A percentile compares a stretch with the other conserved stretches of the same genome.
These are phyloP conservation scores for Geotrichum aggregatum DNA, from an alignment of 1,139 yeast genomes.

Conservation along the genomic window DNA sequence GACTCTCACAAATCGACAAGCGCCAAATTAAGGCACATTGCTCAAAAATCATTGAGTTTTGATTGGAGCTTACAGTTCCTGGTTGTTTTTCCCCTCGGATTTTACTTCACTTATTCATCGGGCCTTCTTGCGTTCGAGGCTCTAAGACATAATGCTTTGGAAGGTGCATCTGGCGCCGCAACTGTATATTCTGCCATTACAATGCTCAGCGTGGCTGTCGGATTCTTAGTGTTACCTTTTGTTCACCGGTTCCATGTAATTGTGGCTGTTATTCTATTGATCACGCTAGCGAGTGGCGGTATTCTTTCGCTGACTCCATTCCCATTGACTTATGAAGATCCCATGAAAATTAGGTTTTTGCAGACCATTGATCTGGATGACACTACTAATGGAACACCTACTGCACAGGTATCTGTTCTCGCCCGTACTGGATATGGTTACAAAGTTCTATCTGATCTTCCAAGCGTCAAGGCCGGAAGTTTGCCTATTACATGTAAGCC, in stretches of 20 bases:
- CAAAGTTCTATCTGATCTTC: constrained; percentile 52
- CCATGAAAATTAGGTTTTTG: constrained; percentile 65
- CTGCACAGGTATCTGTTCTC: constrained; percentile 45
- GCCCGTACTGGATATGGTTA: constrained; percentile 51
- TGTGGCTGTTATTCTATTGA: constrained; percentile 44
- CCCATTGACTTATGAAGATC: constrained; percentile 58
- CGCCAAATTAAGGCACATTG: constrained; percentile 27
- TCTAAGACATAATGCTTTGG: constrained; percentile 65
- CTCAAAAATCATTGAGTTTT: constrained; percentile 51
- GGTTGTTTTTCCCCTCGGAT: constrained; percentile 60
- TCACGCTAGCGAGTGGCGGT: constrained; percentile 41
- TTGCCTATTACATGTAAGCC: constrained; percentile 40
- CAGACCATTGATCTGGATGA: constrained; percentile 51
- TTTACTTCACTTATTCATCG: constrained; percentile 49
- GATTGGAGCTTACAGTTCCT: constrained; percentile 80
- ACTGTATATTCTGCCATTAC: constrained; percentile 48
- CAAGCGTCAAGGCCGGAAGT: constrained; percentile 50
- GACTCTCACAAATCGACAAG: constrained; percentile 14
- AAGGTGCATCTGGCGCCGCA: constrained; percentile 48
- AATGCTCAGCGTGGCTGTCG: constrained; percentile 43
- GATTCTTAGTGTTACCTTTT: constrained; percentile 65
- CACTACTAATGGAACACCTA: constrained; percentile 24
- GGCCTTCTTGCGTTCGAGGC: constrained; percentile 54
- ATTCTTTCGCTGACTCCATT: constrained; percentile 40
- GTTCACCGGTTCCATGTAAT: constrained; percentile 61